Conservation (phyloP, 495 filamentous ascomycete species). For the Baudoinia panamericana region DNA sequence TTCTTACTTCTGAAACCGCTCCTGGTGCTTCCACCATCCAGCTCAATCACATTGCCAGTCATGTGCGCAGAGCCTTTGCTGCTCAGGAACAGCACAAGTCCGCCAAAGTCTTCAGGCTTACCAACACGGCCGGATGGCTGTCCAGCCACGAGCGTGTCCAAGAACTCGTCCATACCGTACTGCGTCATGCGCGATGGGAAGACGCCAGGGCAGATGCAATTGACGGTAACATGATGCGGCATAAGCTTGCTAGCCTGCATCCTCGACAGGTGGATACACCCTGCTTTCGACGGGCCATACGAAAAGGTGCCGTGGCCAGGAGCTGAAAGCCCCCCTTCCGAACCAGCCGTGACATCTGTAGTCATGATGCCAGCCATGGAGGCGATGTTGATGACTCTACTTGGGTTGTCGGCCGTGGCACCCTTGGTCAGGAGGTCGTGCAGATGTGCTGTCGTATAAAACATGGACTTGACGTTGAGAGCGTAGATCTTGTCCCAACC, state of each 20-base stretch:
- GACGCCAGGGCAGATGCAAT: constrained; percentile 29
- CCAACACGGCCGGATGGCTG: constrained; percentile 28
- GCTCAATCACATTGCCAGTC: constrained; percentile 27
- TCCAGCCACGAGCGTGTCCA: constrained; percentile 23
- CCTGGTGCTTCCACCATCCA: constrained; percentile 28
- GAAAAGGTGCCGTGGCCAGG: constrained; percentile 26
- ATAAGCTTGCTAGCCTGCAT: constrained; percentile 29
- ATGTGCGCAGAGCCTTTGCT: constrained; percentile 25
- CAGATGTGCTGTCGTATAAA: constrained; percentile 25
- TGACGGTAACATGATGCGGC: constrained; percentile 27
- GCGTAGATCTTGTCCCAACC: constrained; percentile 29
- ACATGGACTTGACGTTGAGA: constrained; percentile 29
- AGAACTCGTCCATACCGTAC: constrained; percentile 24
- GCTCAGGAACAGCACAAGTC: constrained; percentile 25
- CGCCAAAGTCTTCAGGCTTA: constrained; percentile 28
- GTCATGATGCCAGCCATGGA: constrained; percentile 29
- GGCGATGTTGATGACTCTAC: constrained; percentile 28
- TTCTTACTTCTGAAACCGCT: constrained; percentile 23
- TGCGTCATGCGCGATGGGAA: constrained; percentile 29
- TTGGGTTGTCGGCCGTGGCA: constrained; percentile 22
- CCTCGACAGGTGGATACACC: constrained; percentile 28
- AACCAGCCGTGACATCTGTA: constrained; percentile 25
- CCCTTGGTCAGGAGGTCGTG: constrained; percentile 24
- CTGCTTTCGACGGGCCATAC: constrained; percentile 29
- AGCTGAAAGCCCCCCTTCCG: constrained; percentile 22